Base-by-base conservation (phyloP, 176 grass and related monocot species). In the Chrysopogon serrulatus region DNA sequence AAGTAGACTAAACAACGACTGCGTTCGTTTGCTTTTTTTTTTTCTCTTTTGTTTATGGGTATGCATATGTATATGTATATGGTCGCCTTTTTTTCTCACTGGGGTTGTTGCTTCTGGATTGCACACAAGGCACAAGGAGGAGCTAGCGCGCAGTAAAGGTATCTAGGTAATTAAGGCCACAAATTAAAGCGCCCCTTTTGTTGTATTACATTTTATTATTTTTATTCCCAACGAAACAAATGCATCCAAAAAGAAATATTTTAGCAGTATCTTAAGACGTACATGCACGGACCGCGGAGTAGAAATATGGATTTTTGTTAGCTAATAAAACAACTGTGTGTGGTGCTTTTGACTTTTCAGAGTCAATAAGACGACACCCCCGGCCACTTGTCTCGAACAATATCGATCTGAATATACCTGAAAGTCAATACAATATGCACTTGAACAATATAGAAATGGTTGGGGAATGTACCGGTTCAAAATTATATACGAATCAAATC, bases 1-100 rank as follows among this genome's bases (percentile, higher is more conserved):
- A n/a, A n/a, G n/a, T 35, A 18, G 31, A 19, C 6, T 71, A 42
- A 80, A 82, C 23, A 87, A 88, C 65, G 53, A 78, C 86, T 42
- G 21, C 3, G 5, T 14, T 63, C 5, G 0, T 44, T 39, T 32
- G 49, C 67, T 48, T 60, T 62, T 0, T 24, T 48, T 60, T 62
- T 0, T 24, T 82, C 56, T 40, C 5, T 40, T 42, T 35, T 40
- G 32, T 5, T 30, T 4, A 6, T 19, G 9, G 62, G 62, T 74
- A 21, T 26, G 64, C 45, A 60, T 18, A 63, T 59, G 35, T 35
- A 40, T 40, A 40, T 40, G 39, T n/a, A n/a, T n/a, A n/a, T n/a
- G n/a, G n/a, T n/a, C n/a, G n/a, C n/a, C n/a, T n/a, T n/a, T n/a
- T n/a, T 40, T 5, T n/a, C n/a, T n/a, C n/a, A n/a, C n/a, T n/a